Evolutionary conservation across 306 rosid species (phyloP).

Genomic region (Lathyrus sativus): DNA sequence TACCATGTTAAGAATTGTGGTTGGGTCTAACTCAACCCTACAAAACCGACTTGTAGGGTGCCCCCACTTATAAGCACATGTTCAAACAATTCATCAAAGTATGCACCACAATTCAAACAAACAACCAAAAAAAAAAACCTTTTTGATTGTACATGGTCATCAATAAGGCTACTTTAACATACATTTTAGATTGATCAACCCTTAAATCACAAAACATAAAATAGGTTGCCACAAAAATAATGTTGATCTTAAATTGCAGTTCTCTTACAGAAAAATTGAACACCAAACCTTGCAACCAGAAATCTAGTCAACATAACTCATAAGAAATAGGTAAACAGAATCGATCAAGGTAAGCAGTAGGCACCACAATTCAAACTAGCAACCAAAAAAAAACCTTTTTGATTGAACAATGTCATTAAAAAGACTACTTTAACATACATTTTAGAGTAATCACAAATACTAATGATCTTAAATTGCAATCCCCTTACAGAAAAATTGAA

Average conservation of each 20-base stretch:
- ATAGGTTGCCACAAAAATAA: not conserved
- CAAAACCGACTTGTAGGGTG: too few relatives aligned
- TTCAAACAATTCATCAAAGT: not conserved
- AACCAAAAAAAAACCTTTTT: too few relatives aligned
- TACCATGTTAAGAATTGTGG: too few relatives aligned
- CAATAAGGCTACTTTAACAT: not conserved
- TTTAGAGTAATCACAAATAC: too few relatives aligned
- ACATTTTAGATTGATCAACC: not conserved
- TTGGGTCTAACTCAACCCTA: too few relatives aligned
- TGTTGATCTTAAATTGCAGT: not conserved
- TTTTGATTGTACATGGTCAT: constrained; percentile 12
- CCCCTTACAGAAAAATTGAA: not conserved
- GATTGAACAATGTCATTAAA: too few relatives aligned
- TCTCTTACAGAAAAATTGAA: not conserved
- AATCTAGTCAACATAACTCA: constrained; percentile 48
- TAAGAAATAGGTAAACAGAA: too few relatives aligned
- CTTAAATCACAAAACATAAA: not conserved
- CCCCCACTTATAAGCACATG: too few relatives aligned
- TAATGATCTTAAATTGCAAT: not conserved
- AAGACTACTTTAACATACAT: too few relatives aligned
- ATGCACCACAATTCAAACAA: constrained; percentile 14
- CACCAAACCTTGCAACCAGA: constrained; percentile 74
- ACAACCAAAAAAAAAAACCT: not conserved
- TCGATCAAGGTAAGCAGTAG: too few relatives aligned
- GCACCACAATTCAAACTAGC: too few relatives aligned